These are phyloP conservation scores for Heritiera littoralis DNA, from an alignment of 345 rosid species.

Conservation along the genomic window DNA sequence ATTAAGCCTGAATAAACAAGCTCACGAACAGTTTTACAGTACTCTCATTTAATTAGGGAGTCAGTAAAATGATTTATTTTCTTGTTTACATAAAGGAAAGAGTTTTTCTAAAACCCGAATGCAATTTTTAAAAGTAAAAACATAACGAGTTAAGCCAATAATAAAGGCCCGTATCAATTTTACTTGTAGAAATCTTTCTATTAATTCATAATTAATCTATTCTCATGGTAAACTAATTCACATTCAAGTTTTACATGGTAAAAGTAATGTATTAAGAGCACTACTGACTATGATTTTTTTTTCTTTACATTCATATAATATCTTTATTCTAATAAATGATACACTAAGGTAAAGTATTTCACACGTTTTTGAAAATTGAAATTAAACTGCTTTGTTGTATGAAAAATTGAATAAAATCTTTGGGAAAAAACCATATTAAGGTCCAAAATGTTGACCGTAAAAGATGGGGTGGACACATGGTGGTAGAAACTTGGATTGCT, in stretches of 20 bases:
- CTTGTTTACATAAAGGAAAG: no score
- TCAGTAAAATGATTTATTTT: no score
- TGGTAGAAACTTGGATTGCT: no score
- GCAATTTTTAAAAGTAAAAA: no score
- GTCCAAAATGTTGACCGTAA: slow-evolving; percentile 3
- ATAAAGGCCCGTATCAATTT: background rate
- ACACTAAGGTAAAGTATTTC: background rate
- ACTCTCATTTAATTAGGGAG: no score
- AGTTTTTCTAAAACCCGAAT: no score
- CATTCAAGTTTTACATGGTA: background rate
- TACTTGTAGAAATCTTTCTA: background rate
- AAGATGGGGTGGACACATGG: no score
- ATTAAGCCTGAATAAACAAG: no score
- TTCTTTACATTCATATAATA: background rate
- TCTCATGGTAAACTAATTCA: no score
- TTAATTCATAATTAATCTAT: background rate
- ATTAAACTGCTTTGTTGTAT: background rate
- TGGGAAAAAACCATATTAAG: background rate
- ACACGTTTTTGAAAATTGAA: slow-evolving; percentile 2
- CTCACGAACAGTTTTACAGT: no score
- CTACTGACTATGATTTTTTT: no score
- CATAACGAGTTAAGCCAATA: no score
- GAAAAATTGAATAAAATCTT: background rate
- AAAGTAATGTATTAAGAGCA: background rate
- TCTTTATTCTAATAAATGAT: background rate